Evolutionary conservation across 768 basidiomycete genomes (phyloP).

Genomic region (Boletellus ananas): DNA sequence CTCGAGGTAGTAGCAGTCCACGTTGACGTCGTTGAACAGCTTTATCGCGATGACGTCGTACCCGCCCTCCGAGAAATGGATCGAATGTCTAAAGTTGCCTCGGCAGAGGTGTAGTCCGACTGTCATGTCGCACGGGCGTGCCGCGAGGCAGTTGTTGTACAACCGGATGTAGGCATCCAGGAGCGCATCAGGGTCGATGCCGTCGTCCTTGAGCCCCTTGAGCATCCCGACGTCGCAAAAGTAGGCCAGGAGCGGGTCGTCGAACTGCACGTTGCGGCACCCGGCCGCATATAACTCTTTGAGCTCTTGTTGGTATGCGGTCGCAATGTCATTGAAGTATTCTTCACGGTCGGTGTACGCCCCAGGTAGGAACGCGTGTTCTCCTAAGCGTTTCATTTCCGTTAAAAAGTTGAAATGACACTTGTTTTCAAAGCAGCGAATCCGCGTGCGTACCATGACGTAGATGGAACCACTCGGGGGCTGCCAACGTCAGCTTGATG

Average conservation of each 20-base stretch:
- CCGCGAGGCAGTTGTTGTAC: slow-evolving; percentile 37
- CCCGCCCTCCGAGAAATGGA: slow-evolving; percentile 43
- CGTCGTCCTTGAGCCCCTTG: slow-evolving; percentile 54
- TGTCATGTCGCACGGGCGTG: slow-evolving; percentile 37
- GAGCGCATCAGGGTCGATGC: slow-evolving; percentile 58
- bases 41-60: slow-evolving; percentile 44
- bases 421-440: background rate
- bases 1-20: slow-evolving; percentile 45
- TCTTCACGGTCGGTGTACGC: slow-evolving; percentile 31
- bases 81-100: slow-evolving; percentile 30
- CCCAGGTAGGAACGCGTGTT: slow-evolving; percentile 19
- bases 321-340: slow-evolving; percentile 46
- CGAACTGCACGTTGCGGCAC: slow-evolving; percentile 42
- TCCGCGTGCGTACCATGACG: slow-evolving; percentile 49
- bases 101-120: slow-evolving; percentile 44
- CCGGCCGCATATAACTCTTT: background rate
- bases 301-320: background rate
- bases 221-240: slow-evolving; percentile 61
- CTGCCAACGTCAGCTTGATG: slow-evolving; percentile 72
- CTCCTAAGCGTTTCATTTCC: no score
- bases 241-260: slow-evolving; percentile 50
- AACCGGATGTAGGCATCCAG: slow-evolving; percentile 54
- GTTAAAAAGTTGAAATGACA: no score
- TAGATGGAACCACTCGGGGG: slow-evolving; percentile 71
- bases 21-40: slow-evolving; percentile 43